Evolutionary conservation across 306 rosid genomes (phyloP).

Genomic region (Rosa chinensis): DNA sequence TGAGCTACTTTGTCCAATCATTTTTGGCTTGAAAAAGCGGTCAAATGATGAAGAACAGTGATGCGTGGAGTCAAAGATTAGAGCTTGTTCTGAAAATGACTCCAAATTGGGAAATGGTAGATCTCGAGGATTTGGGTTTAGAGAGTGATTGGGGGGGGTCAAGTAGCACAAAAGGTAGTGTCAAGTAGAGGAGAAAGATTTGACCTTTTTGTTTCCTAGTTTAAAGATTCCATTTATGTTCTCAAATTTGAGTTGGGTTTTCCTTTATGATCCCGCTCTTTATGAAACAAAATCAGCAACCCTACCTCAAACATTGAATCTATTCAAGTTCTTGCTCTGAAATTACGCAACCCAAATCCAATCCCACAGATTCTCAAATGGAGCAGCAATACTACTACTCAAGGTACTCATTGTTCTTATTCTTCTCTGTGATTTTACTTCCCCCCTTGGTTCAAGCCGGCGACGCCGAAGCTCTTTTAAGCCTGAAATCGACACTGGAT

Average conservation of each 20-base stretch:
- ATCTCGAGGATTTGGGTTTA: conserved; percentile 13
- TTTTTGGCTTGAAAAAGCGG: not conserved
- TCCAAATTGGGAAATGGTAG: not conserved
- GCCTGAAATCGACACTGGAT: conserved; percentile 66
- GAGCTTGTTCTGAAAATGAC: conserved; percentile 2
- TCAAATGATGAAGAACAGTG: not conserved
- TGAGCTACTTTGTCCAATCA: not conserved
- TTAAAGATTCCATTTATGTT: not conserved
- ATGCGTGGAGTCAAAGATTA: not conserved
- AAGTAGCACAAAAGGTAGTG: not conserved
- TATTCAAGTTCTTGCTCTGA: conserved; percentile 6
- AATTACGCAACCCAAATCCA: not conserved
- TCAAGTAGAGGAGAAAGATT: not conserved
- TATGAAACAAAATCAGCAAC: not conserved
- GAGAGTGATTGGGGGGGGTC: not conserved
- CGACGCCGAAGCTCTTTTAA: conserved; percentile 57
- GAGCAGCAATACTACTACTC: not conserved
- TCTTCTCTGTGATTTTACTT: conserved; percentile 7
- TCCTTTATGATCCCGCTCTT: not conserved
- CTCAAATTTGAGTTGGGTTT: not conserved
- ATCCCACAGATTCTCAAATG: not conserved
- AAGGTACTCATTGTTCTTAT: conserved; percentile 4
- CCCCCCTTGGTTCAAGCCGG: conserved; percentile 35
- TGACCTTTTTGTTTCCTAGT: not conserved
- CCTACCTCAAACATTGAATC: not conserved